A percentile compares a stretch with the other conserved stretches of the same genome.
Evolutionary conservation across 2,329 filamentous ascomycete species (phyloP).

Genomic region (Biscogniauxia marginata): DNA sequence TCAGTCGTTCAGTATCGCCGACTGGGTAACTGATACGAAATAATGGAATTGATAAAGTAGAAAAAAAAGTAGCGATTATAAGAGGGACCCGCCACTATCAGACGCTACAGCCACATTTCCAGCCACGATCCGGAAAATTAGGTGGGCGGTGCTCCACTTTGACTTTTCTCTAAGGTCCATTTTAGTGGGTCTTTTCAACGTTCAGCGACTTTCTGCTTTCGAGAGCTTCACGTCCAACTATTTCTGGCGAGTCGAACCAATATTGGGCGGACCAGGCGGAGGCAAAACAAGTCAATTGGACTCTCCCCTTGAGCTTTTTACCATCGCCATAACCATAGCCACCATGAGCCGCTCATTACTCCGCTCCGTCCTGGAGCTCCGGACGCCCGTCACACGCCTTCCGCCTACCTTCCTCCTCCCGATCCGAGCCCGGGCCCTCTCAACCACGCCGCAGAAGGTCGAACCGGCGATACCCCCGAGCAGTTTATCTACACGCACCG

Average conservation of each 20-base stretch:
- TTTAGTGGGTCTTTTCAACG: background rate
- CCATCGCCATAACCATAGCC: background rate
- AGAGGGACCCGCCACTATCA: constrained; percentile 15
- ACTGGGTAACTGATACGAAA: too few species aligned
- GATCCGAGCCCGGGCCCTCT: constrained; percentile 38
- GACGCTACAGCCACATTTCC: constrained; percentile 1
- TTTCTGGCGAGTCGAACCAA: background rate
- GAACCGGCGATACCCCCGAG: constrained; percentile 31
- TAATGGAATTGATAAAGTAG: background rate
- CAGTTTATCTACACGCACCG: constrained; percentile 10
- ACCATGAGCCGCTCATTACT: constrained; percentile 60
- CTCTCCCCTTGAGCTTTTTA: too few species aligned
- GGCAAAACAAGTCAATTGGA: background rate
- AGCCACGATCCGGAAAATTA: background rate
- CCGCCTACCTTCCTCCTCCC: constrained; percentile 53
- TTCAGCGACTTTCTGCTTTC: background rate
- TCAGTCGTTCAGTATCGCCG: too few species aligned
- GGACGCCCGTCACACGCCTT: constrained; percentile 43
- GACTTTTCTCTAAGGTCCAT: background rate
- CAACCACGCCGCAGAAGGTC: constrained; percentile 33
- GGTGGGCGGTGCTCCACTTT: background rate
- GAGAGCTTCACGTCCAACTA: background rate
- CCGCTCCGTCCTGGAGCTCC: constrained; percentile 62
- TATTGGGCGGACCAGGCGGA: background rate
- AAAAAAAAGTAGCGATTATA: constrained; percentile 14